These are phyloP conservation scores for Asterionellopsis glacialis DNA, from an alignment of 108 stramenopile species.

Conservation along the genomic window DNA sequence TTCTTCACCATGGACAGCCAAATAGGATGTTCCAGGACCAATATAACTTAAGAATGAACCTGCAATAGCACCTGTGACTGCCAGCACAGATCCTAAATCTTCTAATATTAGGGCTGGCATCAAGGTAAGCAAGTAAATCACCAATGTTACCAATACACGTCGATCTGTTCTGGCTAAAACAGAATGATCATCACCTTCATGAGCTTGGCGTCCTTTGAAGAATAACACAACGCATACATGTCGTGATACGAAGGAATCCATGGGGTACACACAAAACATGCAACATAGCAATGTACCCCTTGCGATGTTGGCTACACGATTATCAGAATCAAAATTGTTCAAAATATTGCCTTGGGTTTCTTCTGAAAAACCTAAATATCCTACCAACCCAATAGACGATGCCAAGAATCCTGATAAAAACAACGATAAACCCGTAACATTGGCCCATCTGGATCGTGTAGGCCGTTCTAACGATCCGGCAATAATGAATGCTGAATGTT, in stretches of 20 bases:
- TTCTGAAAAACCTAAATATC: conserved; percentile 62
- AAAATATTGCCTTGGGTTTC: conserved; percentile 65
- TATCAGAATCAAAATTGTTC: conserved; percentile 41
- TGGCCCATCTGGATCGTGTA: conserved; percentile 66
- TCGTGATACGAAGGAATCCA: conserved; percentile 78
- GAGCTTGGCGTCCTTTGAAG: conserved; percentile 71
- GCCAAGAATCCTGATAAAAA: conserved; percentile 36
- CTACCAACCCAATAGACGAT: conserved; percentile 44
- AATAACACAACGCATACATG: conserved; percentile 73
- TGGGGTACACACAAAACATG: conserved; percentile 83
- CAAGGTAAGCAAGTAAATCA: conserved; percentile 57
- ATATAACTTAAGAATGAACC: conserved; percentile 71
- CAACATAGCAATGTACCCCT: conserved; percentile 50
- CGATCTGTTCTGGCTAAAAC: conserved; percentile 72
- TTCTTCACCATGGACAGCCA: conserved; percentile 71
- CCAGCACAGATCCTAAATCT: conserved; percentile 54
- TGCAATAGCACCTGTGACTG: conserved; percentile 58
- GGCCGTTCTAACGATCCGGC: conserved; percentile 70
- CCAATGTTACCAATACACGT: conserved; percentile 56
- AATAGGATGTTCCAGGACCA: conserved; percentile 75
- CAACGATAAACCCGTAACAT: conserved; percentile 47
- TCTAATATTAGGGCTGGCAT: conserved; percentile 64
- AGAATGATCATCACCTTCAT: conserved; percentile 78
- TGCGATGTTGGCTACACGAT: conserved; percentile 39
- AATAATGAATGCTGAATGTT: conserved; percentile 83